Evolutionary conservation across 192 early-diverging fungal species (phyloP).

Genomic region (Entomortierella chlamydospora): DNA sequence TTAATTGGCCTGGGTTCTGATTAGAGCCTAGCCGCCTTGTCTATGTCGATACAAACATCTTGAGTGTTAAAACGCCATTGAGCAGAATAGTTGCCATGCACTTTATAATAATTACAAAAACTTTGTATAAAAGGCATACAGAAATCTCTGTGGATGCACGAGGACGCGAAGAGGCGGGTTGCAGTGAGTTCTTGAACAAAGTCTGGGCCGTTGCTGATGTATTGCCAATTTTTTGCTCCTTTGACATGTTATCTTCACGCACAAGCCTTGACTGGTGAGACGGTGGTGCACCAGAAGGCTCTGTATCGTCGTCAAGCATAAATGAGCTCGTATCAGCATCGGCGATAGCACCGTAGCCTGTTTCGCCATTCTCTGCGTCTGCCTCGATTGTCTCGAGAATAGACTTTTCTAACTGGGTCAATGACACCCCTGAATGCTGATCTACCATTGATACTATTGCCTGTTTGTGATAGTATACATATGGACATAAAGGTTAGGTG

Average conservation of each 20-base stretch:
- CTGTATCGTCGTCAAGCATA: slow-evolving; percentile 28
- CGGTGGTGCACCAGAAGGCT: background rate
- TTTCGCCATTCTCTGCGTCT: slow-evolving; percentile 31
- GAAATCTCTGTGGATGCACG: slow-evolving; percentile 31
- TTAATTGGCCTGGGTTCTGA: background rate
- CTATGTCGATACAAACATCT: background rate
- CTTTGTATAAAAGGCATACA: too few relatives aligned
- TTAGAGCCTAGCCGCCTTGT: slow-evolving; percentile 8
- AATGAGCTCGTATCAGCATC: slow-evolving; percentile 50
- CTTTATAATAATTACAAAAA: too few relatives aligned
- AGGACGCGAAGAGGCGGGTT: slow-evolving; percentile 12
- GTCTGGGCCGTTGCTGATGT: background rate
- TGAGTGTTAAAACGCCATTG: background rate
- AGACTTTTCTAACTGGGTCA: slow-evolving; percentile 35
- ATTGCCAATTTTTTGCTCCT: background rate
- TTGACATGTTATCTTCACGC: background rate
- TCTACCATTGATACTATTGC: slow-evolving; percentile 52
- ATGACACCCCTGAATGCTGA: slow-evolving; percentile 45
- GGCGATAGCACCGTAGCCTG: slow-evolving; percentile 12
- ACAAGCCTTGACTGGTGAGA: background rate
- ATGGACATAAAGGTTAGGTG: background rate
- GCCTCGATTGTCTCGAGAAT: slow-evolving; percentile 48
- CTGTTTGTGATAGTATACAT: slow-evolving; percentile 4
- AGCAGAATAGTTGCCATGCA: too few relatives aligned
- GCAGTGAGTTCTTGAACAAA: slow-evolving; percentile 2